These are phyloP conservation scores for Hysterium pulicare DNA, from an alignment of 2,329 filamentous ascomycete species.

Conservation along the genomic window DNA sequence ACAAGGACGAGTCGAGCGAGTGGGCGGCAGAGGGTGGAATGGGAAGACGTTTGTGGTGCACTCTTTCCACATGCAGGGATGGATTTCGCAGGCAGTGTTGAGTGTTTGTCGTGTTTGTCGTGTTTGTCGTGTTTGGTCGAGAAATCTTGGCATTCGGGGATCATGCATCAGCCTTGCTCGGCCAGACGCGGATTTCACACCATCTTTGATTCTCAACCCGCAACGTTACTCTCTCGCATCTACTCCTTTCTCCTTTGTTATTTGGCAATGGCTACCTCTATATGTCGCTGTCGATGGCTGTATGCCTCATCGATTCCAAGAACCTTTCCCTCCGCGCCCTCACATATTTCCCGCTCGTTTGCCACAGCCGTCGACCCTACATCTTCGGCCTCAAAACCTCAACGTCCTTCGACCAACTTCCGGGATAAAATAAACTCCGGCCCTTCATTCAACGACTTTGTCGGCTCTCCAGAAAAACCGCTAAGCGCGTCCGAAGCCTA, in stretches of 20 bases:
- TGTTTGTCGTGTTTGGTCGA: slow-evolving; percentile 3
- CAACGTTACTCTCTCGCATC: too few relatives aligned
- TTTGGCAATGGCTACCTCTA: not conserved
- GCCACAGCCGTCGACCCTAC: slow-evolving; percentile 31
- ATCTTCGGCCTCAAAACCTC: slow-evolving; percentile 22
- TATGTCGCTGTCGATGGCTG: not conserved
- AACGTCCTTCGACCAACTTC: slow-evolving; percentile 53
- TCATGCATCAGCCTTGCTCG: slow-evolving; percentile 8
- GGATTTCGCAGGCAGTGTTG: slow-evolving; percentile 4
- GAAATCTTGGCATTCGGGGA: slow-evolving; percentile 7
- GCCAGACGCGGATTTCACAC: slow-evolving; percentile 28
- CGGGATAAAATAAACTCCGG: slow-evolving; percentile 62
- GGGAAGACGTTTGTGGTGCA: slow-evolving; percentile 35
- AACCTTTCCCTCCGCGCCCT: not conserved
- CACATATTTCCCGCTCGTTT: slow-evolving; percentile 19
- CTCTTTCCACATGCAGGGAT: slow-evolving; percentile 31
- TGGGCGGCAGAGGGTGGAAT: too few relatives aligned
- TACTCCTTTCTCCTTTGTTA: too few relatives aligned
- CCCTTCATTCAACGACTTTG: slow-evolving; percentile 63
- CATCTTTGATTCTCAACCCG: too few relatives aligned
- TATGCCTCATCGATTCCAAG: not conserved
- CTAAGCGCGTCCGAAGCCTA: slow-evolving; percentile 52
- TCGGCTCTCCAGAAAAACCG: slow-evolving; percentile 44
- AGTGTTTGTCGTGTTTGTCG: slow-evolving; percentile 21
- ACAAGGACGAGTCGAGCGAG: too few relatives aligned